Evolutionary conservation across 164 flowering plant species (phyloP).

Genomic region (Macadamia integrifolia): DNA sequence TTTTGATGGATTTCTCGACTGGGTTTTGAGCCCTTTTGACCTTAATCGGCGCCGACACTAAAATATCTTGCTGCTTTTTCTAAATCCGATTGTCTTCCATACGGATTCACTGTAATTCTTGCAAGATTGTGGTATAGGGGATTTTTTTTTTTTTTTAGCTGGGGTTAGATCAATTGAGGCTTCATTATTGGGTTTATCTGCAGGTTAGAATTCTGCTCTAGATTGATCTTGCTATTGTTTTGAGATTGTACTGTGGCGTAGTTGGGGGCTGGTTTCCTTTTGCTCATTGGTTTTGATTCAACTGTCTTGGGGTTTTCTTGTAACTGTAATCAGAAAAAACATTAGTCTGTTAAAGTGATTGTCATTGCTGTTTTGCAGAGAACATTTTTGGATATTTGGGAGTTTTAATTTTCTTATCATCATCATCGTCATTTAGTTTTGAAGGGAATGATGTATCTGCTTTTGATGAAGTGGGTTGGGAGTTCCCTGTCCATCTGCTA

Average conservation of each 20-base stretch:
- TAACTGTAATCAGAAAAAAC: background rate
- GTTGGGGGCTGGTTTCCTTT: background rate
- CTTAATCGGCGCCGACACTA: background rate
- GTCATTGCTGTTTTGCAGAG: background rate
- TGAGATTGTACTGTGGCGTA: background rate
- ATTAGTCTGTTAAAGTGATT: background rate
- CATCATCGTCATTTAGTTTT: background rate
- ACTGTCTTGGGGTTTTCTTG: slow-evolving; percentile 2
- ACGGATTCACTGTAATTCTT: background rate
- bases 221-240: slow-evolving; percentile 2
- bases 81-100: background rate
- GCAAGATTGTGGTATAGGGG: slow-evolving; percentile 2
- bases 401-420: background rate
- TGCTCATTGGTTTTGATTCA: background rate
- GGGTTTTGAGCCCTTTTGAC: slow-evolving; percentile 13
- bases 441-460: background rate
- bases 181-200: slow-evolving; percentile 2
- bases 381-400: too few species aligned
- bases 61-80: background rate
- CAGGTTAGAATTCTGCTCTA: background rate
- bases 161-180: slow-evolving; percentile 8
- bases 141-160: background rate
- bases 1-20: slow-evolving; percentile 5
- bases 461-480: too few species aligned
- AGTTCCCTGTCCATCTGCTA: too few species aligned